Evolutionary conservation across 768 basidiomycete species (phyloP).

Genomic region (Termitomyces sp.): DNA sequence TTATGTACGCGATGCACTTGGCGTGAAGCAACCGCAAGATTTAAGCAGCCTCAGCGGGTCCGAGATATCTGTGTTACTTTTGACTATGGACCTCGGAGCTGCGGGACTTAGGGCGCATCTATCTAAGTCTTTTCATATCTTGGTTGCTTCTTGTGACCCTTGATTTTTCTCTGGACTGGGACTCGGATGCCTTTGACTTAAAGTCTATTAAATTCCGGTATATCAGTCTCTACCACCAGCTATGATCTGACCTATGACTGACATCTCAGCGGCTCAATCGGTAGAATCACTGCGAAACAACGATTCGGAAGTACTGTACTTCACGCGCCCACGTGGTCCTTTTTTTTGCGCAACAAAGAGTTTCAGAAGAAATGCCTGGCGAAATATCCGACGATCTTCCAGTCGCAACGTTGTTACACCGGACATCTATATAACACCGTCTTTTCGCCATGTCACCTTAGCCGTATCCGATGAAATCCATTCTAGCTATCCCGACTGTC

Average conservation of each 20-base stretch:
- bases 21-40: too few relatives aligned
- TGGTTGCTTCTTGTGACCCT: background rate
- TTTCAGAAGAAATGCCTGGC: conserved; percentile 1
- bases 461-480: conserved; percentile 14
- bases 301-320: conserved; percentile 7
- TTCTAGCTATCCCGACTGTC: conserved; percentile 12
- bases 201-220: background rate
- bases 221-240: background rate
- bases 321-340: conserved; percentile 5
- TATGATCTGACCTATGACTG: background rate
- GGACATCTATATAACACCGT: conserved; percentile 9
- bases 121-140: too few relatives aligned
- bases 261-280: background rate
- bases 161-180: background rate
- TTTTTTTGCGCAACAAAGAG: background rate
- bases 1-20: too few relatives aligned
- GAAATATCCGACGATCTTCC: conserved; percentile 15
- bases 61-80: too few relatives aligned
- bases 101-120: background rate
- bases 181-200: background rate
- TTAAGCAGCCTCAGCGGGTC: too few relatives aligned
- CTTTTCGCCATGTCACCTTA: background rate
- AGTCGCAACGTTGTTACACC: background rate
- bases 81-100: background rate
- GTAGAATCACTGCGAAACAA: background rate